Evolutionary conservation across 1,284 basidiomycete species (phyloP), one percentile per base, ranked within the genome.

Genomic region (Apiotrichum mycotoxinovorans): DNA sequence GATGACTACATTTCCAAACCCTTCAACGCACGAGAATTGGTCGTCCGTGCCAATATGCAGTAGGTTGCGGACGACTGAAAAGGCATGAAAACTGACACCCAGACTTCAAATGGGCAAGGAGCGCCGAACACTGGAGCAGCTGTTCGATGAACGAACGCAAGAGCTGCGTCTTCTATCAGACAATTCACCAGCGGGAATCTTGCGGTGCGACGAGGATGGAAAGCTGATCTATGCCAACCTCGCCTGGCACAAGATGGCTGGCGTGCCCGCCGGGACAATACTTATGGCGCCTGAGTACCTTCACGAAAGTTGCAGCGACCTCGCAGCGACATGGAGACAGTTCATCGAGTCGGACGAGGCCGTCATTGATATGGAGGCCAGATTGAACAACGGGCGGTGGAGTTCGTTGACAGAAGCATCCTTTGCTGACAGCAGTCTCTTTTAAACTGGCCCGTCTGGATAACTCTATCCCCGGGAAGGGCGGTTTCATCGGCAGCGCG

Each of bases 1-100:
- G 79, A 80, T 56, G 74, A 77, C 47, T 73, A 74, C 51, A 60
- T 76, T 11, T 64, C 64, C 1, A 75, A 75, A 54, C 74, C 76
- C 1, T 76, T 75, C 66, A 73, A 71, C 26, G 66, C 71, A 0
- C 60, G 74, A 25, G 79, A 80, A 55, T 63, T 80, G 25, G 65
- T 80, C 20, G 79, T 79, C 15, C 68, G 79, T 3, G 71, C 71
- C 34, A 62, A 72, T 57, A 64, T 68, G 65, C 66, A 73, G 61
- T 23, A 72, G 76, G 63, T 57, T 72, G 27, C 62, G 69, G 18
- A 64, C 60, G 30, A 42, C 20, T 17, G 11, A 10, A 10, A 20
- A 12, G 20, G 18, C 20, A 20, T 30, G 5, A 5, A 30, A 30
- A 12, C 30, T 30, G 30, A 30, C 30, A 40, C 22, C 10, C 55